Percentiles rank a stretch among this genome's conserved stretches.
phyloP scores from a whole-genome alignment of 768 basidiomycete genomes.

The Paxillus ammoniavirescens region DNA sequence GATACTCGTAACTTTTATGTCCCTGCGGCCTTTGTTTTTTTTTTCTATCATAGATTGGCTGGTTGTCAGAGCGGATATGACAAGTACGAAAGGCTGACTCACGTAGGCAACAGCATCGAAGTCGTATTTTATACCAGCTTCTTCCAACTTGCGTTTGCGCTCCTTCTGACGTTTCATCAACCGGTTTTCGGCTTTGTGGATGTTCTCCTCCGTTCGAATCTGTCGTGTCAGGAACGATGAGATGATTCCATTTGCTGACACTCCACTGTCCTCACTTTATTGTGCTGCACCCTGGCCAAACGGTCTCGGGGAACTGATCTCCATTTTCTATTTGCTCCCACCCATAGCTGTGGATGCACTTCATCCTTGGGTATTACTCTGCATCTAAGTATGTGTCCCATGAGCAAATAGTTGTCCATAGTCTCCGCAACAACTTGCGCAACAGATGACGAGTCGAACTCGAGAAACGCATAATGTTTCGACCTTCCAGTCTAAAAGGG shows the following conservation, averaged over 20 bases:
- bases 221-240: slow-evolving; percentile 27
- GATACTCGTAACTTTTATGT: slow-evolving; percentile 2
- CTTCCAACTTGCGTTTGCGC: slow-evolving; percentile 76
- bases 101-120: slow-evolving; percentile 83
- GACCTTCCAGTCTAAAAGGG: slow-evolving; percentile 79
- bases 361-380: slow-evolving; percentile 86
- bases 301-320: slow-evolving; percentile 70
- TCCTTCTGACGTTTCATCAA: slow-evolving; percentile 74
- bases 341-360: slow-evolving; percentile 92
- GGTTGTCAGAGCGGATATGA: background rate
- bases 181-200: slow-evolving; percentile 60
- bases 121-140: slow-evolving; percentile 84
- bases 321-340: slow-evolving; percentile 96
- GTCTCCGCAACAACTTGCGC: slow-evolving; percentile 96
- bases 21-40: slow-evolving; percentile 31
- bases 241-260: background rate
- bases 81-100: slow-evolving; percentile 32
- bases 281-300: slow-evolving; percentile 70
- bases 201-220: slow-evolving; percentile 74
- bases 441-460: slow-evolving; percentile 86
- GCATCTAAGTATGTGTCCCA: slow-evolving; percentile 92
- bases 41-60: slow-evolving; percentile 28
- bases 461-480: slow-evolving; percentile 96
- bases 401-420: slow-evolving; percentile 97
- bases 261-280: slow-evolving; percentile 56